phyloP scores from a whole-genome alignment of 305 asterid genomes.

The Solanum hybrid region DNA sequence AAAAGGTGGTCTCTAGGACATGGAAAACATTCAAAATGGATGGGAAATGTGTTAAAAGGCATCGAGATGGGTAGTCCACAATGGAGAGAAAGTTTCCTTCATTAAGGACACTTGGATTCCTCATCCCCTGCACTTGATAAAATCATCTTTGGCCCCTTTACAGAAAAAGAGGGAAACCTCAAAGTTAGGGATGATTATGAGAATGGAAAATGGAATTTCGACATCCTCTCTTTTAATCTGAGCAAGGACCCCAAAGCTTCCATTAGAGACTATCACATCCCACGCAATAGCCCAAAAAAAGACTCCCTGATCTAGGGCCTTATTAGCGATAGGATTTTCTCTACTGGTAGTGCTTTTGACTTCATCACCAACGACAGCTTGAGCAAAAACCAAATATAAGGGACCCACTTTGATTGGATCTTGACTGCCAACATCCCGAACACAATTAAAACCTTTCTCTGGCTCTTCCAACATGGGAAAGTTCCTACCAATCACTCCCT shows the following conservation, averaged over 20 bases:
- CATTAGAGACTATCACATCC: background rate
- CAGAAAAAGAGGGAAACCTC: background rate
- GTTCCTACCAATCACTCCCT: background rate
- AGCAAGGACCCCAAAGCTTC: background rate
- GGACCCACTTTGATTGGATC: background rate
- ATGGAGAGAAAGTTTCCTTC: background rate
- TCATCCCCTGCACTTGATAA: background rate
- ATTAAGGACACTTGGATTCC: background rate
- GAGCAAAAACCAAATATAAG: background rate
- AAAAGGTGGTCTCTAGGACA: background rate
- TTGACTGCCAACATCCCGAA: background rate
- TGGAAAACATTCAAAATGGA: background rate
- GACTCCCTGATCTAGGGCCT: background rate
- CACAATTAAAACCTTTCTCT: too few relatives aligned
- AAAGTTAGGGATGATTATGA: background rate
- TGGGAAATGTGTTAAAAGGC: background rate
- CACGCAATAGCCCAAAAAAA: background rate
- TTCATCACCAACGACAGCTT: background rate
- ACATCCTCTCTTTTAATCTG: background rate
- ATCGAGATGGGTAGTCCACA: background rate
- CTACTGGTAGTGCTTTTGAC: background rate
- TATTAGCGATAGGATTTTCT: background rate
- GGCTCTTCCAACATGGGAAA: background rate
- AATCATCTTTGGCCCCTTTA: background rate
- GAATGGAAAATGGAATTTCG: background rate